Conservation (phyloP, 2,329 filamentous ascomycete genomes). For the Ampelomyces quisqualis region DNA sequence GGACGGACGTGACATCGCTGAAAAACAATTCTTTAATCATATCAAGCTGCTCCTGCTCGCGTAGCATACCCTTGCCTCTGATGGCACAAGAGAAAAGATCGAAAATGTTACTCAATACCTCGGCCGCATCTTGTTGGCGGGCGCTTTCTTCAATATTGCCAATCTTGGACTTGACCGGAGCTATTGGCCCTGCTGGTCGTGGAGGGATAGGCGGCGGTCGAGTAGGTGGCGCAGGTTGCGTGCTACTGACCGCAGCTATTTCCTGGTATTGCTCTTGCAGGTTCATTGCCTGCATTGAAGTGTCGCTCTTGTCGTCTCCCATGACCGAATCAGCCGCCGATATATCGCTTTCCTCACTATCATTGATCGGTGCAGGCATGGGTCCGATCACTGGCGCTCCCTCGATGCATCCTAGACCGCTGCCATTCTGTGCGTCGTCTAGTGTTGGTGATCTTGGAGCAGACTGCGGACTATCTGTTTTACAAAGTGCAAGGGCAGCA, state of each 20-base stretch:
- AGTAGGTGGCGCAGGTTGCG: constrained; percentile 42
- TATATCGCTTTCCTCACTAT: constrained; percentile 3
- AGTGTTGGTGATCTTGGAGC: constrained; percentile 46
- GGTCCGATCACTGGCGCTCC: constrained; percentile 51
- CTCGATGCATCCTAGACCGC: constrained; percentile 46
- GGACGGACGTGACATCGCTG: constrained; percentile 50
- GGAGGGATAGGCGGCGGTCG: constrained; percentile 62
- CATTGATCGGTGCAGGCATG: constrained; percentile 40
- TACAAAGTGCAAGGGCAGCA: constrained; percentile 74
- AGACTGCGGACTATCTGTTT: constrained; percentile 48
- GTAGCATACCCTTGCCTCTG: constrained; percentile 64
- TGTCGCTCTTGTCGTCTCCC: constrained; percentile 24
- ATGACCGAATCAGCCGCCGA: constrained; percentile 28
- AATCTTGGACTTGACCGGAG: constrained; percentile 33
- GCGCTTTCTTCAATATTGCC: constrained; percentile 61
- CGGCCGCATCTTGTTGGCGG: constrained; percentile 87
- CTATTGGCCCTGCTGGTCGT: constrained; percentile 48
- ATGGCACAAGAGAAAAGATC: constrained; percentile 91
- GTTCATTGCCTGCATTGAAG: constrained; percentile 25
- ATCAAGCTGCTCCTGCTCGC: constrained; percentile 76
- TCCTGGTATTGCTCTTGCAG: constrained; percentile 5
- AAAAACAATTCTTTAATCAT: constrained; percentile 61
- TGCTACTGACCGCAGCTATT: constrained; percentile 6
- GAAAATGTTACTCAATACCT: constrained; percentile 90
- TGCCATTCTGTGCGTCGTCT: constrained; percentile 47